Conservation (phyloP, 371 early-diverging fungal genomes). For the Mucor sp. region DNA sequence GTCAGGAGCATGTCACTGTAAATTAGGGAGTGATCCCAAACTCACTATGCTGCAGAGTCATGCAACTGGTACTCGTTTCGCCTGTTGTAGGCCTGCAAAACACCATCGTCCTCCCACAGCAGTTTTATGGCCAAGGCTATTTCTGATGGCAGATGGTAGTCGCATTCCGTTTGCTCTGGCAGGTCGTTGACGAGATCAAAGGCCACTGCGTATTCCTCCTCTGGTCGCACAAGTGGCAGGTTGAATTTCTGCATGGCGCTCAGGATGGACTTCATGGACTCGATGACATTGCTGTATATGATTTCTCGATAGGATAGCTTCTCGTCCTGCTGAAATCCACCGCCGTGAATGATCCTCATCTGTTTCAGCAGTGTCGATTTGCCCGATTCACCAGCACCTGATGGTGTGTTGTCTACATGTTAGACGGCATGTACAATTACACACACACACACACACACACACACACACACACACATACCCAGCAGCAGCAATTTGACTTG, state of each 20-base stretch:
- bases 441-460: background rate
- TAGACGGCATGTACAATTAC: background rate
- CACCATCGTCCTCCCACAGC: constrained; percentile 84
- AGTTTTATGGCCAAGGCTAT: constrained; percentile 72
- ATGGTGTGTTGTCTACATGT: too few relatives aligned
- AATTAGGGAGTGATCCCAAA: background rate
- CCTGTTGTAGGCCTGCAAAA: constrained; percentile 47
- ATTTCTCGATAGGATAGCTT: constrained; percentile 89
- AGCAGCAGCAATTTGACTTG: constrained; percentile 95
- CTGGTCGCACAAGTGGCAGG: constrained; percentile 23
- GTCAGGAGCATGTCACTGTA: background rate
- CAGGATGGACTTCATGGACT: constrained; percentile 90
- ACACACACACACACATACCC: constrained; percentile 52
- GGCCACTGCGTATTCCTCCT: constrained; percentile 61
- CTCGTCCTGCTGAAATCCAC: constrained; percentile 86
- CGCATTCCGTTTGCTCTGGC: constrained; percentile 73
- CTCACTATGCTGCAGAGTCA: constrained; percentile 73
- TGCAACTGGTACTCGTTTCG: constrained; percentile 73
- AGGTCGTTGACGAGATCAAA: constrained; percentile 64
- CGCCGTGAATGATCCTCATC: constrained; percentile 96
- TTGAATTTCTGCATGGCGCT: constrained; percentile 84
- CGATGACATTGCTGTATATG: constrained; percentile 91
- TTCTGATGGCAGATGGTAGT: constrained; percentile 70
- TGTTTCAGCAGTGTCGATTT: constrained; percentile 97
- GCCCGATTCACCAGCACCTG: constrained; percentile 96